Percentiles rank a stretch among this genome's conserved stretches.
These are phyloP conservation scores for Trichothecium sympodiale DNA, from an alignment of 2,329 filamentous ascomycete genomes.

Conservation along the genomic window DNA sequence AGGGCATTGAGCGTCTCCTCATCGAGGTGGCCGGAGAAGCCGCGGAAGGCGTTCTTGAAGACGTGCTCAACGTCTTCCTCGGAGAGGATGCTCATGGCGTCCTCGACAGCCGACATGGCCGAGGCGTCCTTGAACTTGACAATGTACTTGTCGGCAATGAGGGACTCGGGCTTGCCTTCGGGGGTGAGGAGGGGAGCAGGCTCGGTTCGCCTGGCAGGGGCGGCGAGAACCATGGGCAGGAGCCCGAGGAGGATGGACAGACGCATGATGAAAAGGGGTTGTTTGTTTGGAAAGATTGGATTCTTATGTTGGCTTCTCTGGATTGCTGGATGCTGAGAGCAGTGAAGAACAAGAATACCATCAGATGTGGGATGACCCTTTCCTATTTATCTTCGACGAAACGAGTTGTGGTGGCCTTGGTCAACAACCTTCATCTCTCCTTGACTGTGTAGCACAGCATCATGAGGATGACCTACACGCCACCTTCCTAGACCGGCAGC, in stretches of 20 bases:
- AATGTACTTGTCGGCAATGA: constrained; percentile 18
- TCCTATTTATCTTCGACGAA: no score
- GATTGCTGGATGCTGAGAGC: not conserved
- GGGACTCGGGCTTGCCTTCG: not conserved
- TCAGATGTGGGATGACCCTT: no score
- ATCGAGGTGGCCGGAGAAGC: constrained; percentile 8
- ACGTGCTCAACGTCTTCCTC: constrained; percentile 6
- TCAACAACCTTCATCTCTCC: no score
- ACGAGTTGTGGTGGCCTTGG: no score
- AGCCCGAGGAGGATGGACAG: constrained; percentile 12
- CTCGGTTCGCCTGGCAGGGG: constrained; percentile 12
- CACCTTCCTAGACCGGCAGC: no score
- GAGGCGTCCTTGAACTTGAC: constrained; percentile 15
- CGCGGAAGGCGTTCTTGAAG: constrained; percentile 7
- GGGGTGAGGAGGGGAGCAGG: constrained; percentile 15
- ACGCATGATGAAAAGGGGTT: constrained; percentile 12
- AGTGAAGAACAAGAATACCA: no score
- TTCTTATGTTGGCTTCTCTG: not conserved
- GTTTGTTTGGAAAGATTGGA: no score
- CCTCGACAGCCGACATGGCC: constrained; percentile 4
- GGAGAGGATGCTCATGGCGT: constrained; percentile 5
- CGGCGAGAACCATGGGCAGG: constrained; percentile 12
- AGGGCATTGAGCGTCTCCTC: constrained; percentile 5
- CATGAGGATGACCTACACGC: no score
- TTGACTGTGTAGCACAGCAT: no score